Percentiles rank a stretch among this genome's conserved stretches.
Evolutionary conservation across 352 stramenopile species (phyloP).

Genomic region (Phytopythium montanum): DNA sequence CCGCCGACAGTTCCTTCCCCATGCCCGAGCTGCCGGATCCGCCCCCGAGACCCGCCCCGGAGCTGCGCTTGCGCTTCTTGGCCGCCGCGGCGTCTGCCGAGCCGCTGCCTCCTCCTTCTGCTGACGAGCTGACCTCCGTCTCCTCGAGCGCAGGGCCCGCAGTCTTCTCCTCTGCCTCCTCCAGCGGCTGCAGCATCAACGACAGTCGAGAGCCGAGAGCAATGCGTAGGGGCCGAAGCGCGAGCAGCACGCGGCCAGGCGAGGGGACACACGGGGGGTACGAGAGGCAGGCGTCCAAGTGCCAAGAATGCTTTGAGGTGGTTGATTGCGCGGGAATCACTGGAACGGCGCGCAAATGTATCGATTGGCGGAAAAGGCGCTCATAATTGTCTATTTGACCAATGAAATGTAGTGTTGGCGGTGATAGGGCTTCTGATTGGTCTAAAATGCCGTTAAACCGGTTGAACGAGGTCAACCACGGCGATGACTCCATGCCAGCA

Average conservation of each 20-base stretch:
- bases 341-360: slow-evolving; percentile 1
- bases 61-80: slow-evolving; percentile 30
- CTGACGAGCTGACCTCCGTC: slow-evolving; percentile 11
- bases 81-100: slow-evolving; percentile 2
- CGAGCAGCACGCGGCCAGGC: not conserved
- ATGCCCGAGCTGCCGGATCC: not conserved
- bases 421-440: too few species aligned
- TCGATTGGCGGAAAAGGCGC: not conserved
- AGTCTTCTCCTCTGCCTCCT: slow-evolving; percentile 35
- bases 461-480: too few species aligned
- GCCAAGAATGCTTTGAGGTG: not conserved
- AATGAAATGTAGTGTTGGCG: not conserved
- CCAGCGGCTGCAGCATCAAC: slow-evolving; percentile 46
- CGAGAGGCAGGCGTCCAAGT: not conserved
- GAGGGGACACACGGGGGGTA: not conserved
- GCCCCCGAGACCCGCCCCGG: not conserved
- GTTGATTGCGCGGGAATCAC: not conserved
- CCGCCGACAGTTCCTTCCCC: slow-evolving; percentile 56
- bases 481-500: not conserved
- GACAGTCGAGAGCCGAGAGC: not conserved
- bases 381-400: not conserved
- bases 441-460: too few species aligned
- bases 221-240: not conserved
- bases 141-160: slow-evolving; percentile 16
- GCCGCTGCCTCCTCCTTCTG: not conserved